Evolutionary conservation across 2,329 filamentous ascomycete genomes (phyloP).

Genomic region (Aspergillus pseudoterreus): DNA sequence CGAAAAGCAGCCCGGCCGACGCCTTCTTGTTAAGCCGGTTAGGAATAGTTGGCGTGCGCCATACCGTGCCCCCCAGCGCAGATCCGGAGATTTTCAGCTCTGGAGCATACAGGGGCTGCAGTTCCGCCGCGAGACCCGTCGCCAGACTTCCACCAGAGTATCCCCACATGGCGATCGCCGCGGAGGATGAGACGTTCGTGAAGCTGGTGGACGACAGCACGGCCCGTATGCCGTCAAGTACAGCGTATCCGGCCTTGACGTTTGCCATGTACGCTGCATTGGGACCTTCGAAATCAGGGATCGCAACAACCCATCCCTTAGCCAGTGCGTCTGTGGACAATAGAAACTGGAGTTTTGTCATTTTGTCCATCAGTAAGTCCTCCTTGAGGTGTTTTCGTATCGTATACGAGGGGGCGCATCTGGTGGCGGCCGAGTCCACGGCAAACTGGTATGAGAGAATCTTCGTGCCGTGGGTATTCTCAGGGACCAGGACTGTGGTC

Average conservation of each 20-base stretch:
- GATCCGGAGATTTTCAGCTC: neutral
- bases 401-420: constrained; percentile 3
- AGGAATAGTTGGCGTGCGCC: neutral
- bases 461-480: neutral
- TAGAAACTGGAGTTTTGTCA: neutral
- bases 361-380: neutral
- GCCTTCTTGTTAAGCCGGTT: neutral
- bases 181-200: neutral
- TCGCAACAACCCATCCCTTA: neutral
- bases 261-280: neutral
- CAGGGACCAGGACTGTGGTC: constrained; percentile 3
- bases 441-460: constrained; percentile 3
- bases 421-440: neutral
- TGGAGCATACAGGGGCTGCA: neutral
- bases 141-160: constrained; percentile 2
- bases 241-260: neutral
- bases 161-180: neutral
- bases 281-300: constrained; percentile 1
- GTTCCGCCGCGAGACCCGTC: neutral
- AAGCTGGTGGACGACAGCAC: neutral
- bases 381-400: neutral
- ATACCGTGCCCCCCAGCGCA: neutral
- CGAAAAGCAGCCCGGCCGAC: neutral
- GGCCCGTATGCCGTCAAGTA: neutral
- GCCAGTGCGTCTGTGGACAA: neutral